Percentiles rank a stretch among this genome's conserved stretches.
Conservation (phyloP, 1,139 yeast species). For the Yamadazyma diospyri region DNA sequence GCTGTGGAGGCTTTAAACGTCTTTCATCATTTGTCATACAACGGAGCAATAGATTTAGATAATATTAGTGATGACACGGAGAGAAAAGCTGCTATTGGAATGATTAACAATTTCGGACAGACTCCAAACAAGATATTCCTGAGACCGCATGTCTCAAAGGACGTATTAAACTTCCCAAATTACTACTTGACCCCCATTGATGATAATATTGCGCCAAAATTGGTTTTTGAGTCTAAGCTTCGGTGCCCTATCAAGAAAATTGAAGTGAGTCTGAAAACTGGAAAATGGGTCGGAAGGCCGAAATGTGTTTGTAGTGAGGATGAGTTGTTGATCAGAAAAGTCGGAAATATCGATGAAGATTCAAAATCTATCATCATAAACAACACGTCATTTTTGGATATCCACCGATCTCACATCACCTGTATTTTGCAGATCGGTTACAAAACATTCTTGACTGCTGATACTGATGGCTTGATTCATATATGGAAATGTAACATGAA, state of each 20-base stretch:
- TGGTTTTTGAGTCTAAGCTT: conserved; percentile 35
- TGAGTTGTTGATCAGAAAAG: conserved; percentile 37
- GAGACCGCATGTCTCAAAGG: conserved; percentile 58
- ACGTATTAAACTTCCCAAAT: conserved; percentile 34
- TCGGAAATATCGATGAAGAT: conserved; percentile 20
- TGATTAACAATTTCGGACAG: conserved; percentile 87
- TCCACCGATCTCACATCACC: conserved; percentile 37
- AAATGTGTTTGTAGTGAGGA: conserved; percentile 35
- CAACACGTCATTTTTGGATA: conserved; percentile 36
- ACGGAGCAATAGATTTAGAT: conserved; percentile 77
- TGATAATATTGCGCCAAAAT: conserved; percentile 21
- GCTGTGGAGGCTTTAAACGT: conserved; percentile 69
- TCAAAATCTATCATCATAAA: conserved; percentile 42
- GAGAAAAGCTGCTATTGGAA: conserved; percentile 71
- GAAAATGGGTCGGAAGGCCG: conserved; percentile 48
- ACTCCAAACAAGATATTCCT: conserved; percentile 72
- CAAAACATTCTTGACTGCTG: conserved; percentile 48
- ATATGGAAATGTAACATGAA: conserved; percentile 46
- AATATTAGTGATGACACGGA: conserved; percentile 68
- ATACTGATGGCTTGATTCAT: conserved; percentile 52
- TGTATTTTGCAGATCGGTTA: conserved; percentile 33
- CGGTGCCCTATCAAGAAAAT: conserved; percentile 36
- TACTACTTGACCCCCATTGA: conserved; percentile 27
- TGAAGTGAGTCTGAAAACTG: conserved; percentile 32
- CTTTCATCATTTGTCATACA: conserved; percentile 76